Percentiles rank a stretch among this genome's conserved stretches.
phyloP scores from a whole-genome alignment of 2,329 filamentous ascomycete species.

The Verticillium tricorpus region DNA sequence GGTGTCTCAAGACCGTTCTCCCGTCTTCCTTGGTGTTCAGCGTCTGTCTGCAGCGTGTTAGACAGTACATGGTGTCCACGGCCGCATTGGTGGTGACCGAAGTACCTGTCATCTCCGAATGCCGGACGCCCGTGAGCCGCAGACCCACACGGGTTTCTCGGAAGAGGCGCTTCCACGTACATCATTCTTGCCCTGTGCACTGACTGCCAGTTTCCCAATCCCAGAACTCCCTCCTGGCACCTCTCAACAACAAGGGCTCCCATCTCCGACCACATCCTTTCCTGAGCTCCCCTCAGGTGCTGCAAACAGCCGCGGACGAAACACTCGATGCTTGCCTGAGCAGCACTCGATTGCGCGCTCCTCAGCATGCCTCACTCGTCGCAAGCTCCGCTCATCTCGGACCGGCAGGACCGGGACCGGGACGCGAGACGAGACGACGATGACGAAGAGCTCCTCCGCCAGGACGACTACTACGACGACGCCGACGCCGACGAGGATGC shows the following conservation, averaged over 20 bases:
- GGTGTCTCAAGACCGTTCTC: background rate
- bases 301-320: background rate
- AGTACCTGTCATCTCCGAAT: background rate
- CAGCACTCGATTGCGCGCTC: background rate
- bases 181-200: background rate
- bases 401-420: constrained; percentile 1
- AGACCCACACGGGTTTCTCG: background rate
- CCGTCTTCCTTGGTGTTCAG: background rate
- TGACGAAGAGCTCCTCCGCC: constrained; percentile 16
- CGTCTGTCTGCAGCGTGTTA: background rate
- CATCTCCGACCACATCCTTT: background rate
- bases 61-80: background rate
- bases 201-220: background rate
- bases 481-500: constrained; percentile 16
- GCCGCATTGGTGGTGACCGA: background rate
- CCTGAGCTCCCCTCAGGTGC: background rate
- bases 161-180: background rate
- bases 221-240: background rate
- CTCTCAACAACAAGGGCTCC: background rate
- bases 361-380: background rate
- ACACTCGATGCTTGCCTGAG: background rate
- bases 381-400: constrained; percentile 3
- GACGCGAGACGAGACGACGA: constrained; percentile 16
- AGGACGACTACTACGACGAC: constrained; percentile 23
- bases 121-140: background rate